Base-by-base conservation (phyloP, 2,329 filamentous ascomycete genomes). In the Alternaria tenuissima region DNA sequence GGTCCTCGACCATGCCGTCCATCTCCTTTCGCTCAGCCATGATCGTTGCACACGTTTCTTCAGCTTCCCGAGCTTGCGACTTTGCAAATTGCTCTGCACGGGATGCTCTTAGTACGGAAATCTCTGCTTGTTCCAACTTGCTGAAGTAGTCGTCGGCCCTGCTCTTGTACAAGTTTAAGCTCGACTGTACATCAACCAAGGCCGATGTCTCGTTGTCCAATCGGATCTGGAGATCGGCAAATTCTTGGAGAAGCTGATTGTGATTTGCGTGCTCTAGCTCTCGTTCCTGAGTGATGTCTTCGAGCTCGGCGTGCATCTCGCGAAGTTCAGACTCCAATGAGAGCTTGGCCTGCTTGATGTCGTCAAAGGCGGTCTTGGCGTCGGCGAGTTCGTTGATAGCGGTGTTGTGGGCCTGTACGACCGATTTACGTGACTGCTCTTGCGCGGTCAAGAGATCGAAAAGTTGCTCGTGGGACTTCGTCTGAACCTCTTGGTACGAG, bases 61-160 rank as follows among this genome's bases (percentile, higher is more conserved):
- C 95, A 0, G 93, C 91, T 80, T 99, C 94, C 72, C 88, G 90
- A 9, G 92, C 91, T 76, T 97, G 94, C 0, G 91, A 85, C 79
- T 92, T 96, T 57, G 94, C 94, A 76, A 98, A 97, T 70, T 97
- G 93, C 79, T 98, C 94, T 0, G 95, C 94, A 24, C 94, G 88
- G 61, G 87, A 90, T 16, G 94, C 94, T 78, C 97, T 97, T 65
- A 99, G 86, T 18, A 98, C 94, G 0, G 94, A 89, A 67, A 98
- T 96, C 78, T 99, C 94, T 16, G 95, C 95, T 76, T 98, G 94
- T 78, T 99, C 94, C 20, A 99, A 87, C 80, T 97, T 97, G 82
- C 89, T 91, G 80, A 97, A 99, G 79, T 99, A 98, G 76, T 98
- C 94, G 74, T 98, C 93, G 4, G 94, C 91, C 43, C 94, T 89